Evolutionary conservation across 2,329 filamentous ascomycete species (phyloP), one percentile per base, ranked within the genome.

Genomic region (Nakataea oryzae): DNA sequence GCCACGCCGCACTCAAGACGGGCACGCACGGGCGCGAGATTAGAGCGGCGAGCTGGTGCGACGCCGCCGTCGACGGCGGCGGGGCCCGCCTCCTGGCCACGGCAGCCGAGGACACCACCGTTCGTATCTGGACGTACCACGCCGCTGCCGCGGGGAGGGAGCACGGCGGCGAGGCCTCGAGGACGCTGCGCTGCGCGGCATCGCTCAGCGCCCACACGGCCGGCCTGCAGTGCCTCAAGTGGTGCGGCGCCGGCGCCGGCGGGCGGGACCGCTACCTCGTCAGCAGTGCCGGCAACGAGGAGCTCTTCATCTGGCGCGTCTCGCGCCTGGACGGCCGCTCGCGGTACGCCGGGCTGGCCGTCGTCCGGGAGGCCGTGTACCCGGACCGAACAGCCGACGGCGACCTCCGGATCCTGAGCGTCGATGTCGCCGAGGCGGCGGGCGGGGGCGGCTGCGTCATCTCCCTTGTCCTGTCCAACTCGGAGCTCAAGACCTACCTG

Each of bases 1-100:
- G 66, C 72, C 1, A 63, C 70, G 2, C 73, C 78, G 66, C 83
- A 75, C 70, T 96, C 14, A 86, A 87, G 65, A 67, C 74, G 0
- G 93, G 95, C 8, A 85, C 85, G 0, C 95, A 99, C 73, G 95
- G 95, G 0, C 81, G 95, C 62, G 95, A 99, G 74, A 89, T 97
- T 67, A 77, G 71, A 80, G 89, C 69, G 70, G 70, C 82, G 12
- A 74, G 72, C 58, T 71, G 73, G 3, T 69, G 71, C 32, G 6
- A 50, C 9, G 41, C 12, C 41, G 17, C 41, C 41, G 6, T 8
- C 30, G 30, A 8, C 4, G 41, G 21, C 6, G 41, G n/a, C 17
- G 41, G 11, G 41, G 65, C 65, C 14, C 24, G 47, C 9, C 79
- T 77, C 61, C 65, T 84, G 17, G 88, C 69, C 78, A 97, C 81